phyloP scores from a whole-genome alignment of 345 rosid species.

The Eucalyptus sideroxylon region DNA sequence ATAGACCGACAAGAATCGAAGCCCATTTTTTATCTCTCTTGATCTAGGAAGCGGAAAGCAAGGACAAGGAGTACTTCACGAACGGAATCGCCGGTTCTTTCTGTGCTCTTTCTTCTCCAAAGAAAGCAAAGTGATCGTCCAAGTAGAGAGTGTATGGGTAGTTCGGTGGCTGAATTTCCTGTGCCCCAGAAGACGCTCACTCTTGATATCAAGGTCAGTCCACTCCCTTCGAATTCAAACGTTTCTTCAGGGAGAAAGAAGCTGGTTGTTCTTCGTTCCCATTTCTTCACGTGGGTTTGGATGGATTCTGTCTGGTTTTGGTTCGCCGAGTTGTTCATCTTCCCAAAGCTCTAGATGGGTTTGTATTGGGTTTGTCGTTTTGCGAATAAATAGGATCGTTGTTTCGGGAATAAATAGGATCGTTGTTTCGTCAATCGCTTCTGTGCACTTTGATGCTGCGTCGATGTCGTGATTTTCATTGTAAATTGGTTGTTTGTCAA shows the following conservation, averaged over 20 bases:
- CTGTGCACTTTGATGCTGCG: neutral
- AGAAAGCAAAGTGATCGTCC: neutral
- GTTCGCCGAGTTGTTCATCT: neutral
- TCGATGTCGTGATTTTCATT: neutral
- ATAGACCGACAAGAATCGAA: neutral
- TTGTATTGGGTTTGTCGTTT: neutral
- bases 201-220: slow-evolving; percentile 30
- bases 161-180: slow-evolving; percentile 25
- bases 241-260: neutral
- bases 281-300: neutral
- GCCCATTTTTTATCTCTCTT: neutral
- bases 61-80: neutral
- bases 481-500: neutral
- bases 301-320: neutral
- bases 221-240: neutral
- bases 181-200: slow-evolving; percentile 32
- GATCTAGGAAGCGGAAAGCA: neutral
- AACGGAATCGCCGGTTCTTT: neutral
- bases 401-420: neutral
- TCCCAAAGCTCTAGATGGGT: neutral
- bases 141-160: slow-evolving; percentile 12
- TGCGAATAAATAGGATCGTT: neutral
- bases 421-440: neutral
- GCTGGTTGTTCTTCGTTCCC: neutral
- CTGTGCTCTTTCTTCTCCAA: neutral